A percentile compares a stretch with the other conserved stretches of the same genome.
These are phyloP conservation scores for Chamaecyparis obtusa DNA, from an alignment of 75 land plant species.

Conservation along the genomic window DNA sequence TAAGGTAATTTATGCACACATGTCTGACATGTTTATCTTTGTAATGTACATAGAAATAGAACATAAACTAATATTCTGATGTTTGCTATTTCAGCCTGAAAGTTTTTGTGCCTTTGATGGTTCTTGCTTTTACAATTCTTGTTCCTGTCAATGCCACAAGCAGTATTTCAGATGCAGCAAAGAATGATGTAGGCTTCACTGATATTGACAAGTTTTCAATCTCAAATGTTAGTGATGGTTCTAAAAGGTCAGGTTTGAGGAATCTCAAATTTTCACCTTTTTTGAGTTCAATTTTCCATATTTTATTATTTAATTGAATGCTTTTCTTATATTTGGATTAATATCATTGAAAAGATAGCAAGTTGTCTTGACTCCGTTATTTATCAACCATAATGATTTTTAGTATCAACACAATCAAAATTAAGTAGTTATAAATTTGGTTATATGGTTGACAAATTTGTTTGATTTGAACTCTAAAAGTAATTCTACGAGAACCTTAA, in stretches of 20 bases:
- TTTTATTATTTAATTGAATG: neutral
- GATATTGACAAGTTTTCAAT: slow-evolving; percentile 36
- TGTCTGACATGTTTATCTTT: neutral
- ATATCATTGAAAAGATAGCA: neutral
- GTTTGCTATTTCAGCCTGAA: slow-evolving; percentile 41
- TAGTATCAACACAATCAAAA: too few relatives aligned
- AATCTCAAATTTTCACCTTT: slow-evolving; percentile 1
- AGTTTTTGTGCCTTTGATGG: slow-evolving; percentile 46
- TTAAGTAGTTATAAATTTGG: neutral
- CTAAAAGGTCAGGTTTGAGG: slow-evolving; percentile 22
- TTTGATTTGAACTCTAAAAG: neutral
- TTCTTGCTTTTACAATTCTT: slow-evolving; percentile 34
- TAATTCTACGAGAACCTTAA: neutral
- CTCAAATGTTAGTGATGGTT: slow-evolving; percentile 30
- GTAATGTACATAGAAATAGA: neutral
- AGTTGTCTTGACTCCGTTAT: neutral
- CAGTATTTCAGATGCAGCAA: neutral
- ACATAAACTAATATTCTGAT: neutral
- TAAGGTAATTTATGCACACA: neutral
- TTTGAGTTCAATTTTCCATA: neutral
- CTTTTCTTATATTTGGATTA: neutral
- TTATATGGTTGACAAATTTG: neutral
- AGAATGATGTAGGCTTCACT: neutral
- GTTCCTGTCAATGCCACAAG: slow-evolving; percentile 56
- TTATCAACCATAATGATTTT: neutral